phyloP scores from a whole-genome alignment of 257 asterid genomes.

The Jacaranda mimosifolia region DNA sequence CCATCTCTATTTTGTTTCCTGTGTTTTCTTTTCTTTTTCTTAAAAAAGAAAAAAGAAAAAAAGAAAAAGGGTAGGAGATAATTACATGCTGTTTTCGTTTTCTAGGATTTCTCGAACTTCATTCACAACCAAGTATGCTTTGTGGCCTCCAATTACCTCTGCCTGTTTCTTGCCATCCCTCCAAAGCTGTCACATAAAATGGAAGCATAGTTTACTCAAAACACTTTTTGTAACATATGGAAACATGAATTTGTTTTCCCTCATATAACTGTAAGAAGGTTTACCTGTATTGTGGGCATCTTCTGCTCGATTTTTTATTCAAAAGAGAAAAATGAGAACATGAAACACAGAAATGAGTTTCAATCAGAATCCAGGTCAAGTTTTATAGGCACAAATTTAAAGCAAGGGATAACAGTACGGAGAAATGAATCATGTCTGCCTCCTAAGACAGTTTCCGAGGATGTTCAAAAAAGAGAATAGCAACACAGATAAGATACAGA shows the following conservation, averaged over 20 bases:
- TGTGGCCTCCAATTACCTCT: slow-evolving; percentile 92
- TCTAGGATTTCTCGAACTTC: slow-evolving; percentile 89
- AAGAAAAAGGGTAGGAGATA: neutral
- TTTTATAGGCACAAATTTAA: neutral
- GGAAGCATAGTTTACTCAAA: slow-evolving; percentile 2
- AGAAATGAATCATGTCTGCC: slow-evolving; percentile 16
- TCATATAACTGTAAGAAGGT: neutral
- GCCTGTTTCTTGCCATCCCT: slow-evolving; percentile 76
- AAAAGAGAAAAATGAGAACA: slow-evolving; percentile 44
- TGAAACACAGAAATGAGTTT: slow-evolving; percentile 41
- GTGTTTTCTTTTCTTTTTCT: neutral
- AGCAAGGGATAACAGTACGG: slow-evolving; percentile 2
- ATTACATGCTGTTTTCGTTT: slow-evolving; percentile 53
- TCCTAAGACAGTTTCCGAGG: neutral
- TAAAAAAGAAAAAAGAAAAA: neutral
- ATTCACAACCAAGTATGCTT: slow-evolving; percentile 78
- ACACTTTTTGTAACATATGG: neutral
- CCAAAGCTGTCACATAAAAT: slow-evolving; percentile 69
- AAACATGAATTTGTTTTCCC: neutral
- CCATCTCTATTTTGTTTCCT: neutral
- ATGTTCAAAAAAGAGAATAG: neutral
- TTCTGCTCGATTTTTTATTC: slow-evolving; percentile 64
- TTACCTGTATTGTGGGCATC: slow-evolving; percentile 98
- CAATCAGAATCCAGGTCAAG: slow-evolving; percentile 22
- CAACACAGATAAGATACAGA: neutral